Evolutionary conservation across 768 basidiomycete species (phyloP).

Genomic region (Tulasnella sp.): DNA sequence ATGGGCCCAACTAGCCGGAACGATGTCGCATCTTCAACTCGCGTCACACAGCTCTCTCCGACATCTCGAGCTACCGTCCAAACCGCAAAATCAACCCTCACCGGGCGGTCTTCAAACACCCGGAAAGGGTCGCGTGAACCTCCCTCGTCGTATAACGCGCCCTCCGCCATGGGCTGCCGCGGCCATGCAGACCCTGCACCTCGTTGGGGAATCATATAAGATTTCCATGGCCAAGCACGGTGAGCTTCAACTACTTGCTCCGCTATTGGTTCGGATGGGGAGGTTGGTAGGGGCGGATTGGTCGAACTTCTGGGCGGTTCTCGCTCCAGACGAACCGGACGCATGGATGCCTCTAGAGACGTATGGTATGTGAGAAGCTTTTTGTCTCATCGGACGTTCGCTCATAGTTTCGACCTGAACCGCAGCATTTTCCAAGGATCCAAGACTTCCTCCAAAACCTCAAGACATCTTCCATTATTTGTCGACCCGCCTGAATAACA

Average conservation of each 20-base stretch:
- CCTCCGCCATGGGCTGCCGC: conserved; percentile 55
- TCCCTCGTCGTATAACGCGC: conserved; percentile 45
- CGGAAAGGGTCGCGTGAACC: conserved; percentile 24
- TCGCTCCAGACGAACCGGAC: conserved; percentile 65
- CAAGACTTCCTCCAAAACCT: conserved; percentile 78
- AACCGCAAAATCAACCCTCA: conserved; percentile 21
- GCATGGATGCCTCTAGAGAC: conserved; percentile 60
- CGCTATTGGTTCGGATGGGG: conserved; percentile 51
- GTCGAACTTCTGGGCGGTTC: conserved; percentile 90
- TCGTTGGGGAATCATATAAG: conserved; percentile 60
- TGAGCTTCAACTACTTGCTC: conserved; percentile 60
- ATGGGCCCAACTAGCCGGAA: conserved; percentile 23
- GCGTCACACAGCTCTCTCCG: conserved; percentile 19
- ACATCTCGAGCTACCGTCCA: conserved; percentile 39
- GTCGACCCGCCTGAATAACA: conserved; percentile 22
- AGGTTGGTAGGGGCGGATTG: conserved; percentile 77
- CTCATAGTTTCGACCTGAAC: neutral
- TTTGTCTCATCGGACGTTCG: conserved; percentile 34
- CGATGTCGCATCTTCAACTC: conserved; percentile 13
- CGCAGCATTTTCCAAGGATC: conserved; percentile 45
- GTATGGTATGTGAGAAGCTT: conserved; percentile 44
- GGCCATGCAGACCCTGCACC: conserved; percentile 57
- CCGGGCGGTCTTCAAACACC: neutral
- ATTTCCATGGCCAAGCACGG: conserved; percentile 56
- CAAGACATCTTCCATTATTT: conserved; percentile 60